phyloP scores from a whole-genome alignment of 2,329 filamentous ascomycete genomes.

The Fusarium sp. region DNA sequence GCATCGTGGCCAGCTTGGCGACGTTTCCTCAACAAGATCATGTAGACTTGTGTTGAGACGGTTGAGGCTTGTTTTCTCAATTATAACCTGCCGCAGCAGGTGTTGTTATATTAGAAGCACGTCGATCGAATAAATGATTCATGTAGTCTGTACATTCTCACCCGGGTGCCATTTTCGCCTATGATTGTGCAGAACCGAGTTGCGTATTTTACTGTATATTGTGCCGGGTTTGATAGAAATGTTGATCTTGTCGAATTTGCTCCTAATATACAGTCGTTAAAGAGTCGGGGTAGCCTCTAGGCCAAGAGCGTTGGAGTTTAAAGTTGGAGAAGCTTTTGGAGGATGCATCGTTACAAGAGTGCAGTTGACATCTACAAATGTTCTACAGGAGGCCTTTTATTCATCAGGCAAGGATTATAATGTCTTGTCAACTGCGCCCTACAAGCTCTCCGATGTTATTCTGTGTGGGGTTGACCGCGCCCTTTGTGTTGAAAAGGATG shows the following conservation, averaged over 20 bases:
- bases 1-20: constrained; percentile 65
- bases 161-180: constrained; percentile 39
- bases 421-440: constrained; percentile 26
- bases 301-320: too few species aligned
- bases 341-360: not conserved
- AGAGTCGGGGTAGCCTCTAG: too few species aligned
- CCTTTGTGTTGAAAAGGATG: constrained; percentile 18
- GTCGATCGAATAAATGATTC: constrained; percentile 11
- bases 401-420: not conserved
- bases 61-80: not conserved
- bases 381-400: constrained; percentile 8
- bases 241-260: not conserved
- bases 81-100: not conserved
- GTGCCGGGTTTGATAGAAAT: not conserved
- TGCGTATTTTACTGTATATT: not conserved
- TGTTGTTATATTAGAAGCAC: not conserved
- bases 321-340: not conserved
- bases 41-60: constrained; percentile 45
- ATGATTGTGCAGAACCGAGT: constrained; percentile 9
- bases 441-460: constrained; percentile 5
- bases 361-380: not conserved
- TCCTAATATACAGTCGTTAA: too few species aligned
- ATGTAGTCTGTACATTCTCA: constrained; percentile 32
- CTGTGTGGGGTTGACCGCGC: constrained; percentile 26
- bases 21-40: constrained; percentile 52